phyloP scores from a whole-genome alignment of 2,329 filamentous ascomycete genomes.

The Aspergillus amoenus region DNA sequence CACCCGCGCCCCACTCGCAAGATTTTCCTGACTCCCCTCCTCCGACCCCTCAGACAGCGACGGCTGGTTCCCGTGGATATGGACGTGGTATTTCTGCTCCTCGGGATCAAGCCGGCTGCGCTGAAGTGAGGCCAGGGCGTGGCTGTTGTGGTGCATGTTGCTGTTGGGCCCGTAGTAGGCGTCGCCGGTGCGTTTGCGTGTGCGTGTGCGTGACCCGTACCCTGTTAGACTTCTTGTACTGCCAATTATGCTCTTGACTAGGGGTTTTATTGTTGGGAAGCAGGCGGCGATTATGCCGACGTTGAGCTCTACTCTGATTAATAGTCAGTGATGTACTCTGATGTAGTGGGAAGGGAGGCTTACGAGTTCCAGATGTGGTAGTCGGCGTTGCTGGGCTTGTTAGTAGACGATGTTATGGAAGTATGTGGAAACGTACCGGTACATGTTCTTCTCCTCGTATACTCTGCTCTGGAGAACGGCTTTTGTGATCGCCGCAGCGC shows the following conservation, averaged over 20 bases:
- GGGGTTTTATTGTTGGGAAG: constrained; percentile 32
- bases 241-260: constrained; percentile 29
- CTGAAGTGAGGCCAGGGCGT: constrained; percentile 12
- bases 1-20: not conserved
- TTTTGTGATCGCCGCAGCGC: constrained; percentile 45
- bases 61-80: constrained; percentile 3
- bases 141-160: constrained; percentile 2
- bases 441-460: not conserved
- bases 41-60: not conserved
- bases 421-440: constrained; percentile 30
- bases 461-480: constrained; percentile 1
- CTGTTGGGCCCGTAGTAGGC: constrained; percentile 12
- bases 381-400: not conserved
- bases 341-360: constrained; percentile 42
- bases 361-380: constrained; percentile 49
- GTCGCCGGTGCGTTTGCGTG: constrained; percentile 14
- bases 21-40: constrained; percentile 10
- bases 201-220: constrained; percentile 9
- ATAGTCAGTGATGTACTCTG: not conserved
- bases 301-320: constrained; percentile 26
- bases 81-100: constrained; percentile 2
- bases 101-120: constrained; percentile 6
- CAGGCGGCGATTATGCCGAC: constrained; percentile 33
- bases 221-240: constrained; percentile 11
- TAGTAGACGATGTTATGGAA: no score